Percentiles rank a stretch among this genome's conserved stretches.
These are phyloP conservation scores for Skeletonema grethae DNA, from an alignment of 108 stramenopile genomes.

Conservation along the genomic window DNA sequence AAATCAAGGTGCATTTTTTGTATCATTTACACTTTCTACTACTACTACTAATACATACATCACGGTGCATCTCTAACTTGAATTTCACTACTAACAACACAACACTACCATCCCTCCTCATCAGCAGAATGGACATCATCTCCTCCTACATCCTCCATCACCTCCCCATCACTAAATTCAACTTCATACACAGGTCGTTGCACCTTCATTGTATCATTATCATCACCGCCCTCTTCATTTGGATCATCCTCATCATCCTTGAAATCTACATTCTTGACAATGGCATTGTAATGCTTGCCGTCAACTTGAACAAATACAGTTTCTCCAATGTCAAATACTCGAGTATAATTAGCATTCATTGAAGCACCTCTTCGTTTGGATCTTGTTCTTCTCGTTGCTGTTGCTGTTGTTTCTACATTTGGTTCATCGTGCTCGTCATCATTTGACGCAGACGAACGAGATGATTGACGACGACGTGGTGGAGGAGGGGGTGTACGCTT, in stretches of 20 bases:
- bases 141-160: not conserved
- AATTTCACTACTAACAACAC: not conserved
- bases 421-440: not conserved
- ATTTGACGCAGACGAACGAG: not conserved
- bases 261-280: conserved; percentile 30
- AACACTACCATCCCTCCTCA: conserved; percentile 6
- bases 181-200: conserved; percentile 18
- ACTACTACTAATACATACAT: not conserved
- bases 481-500: not conserved
- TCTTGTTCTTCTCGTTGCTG: not conserved
- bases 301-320: conserved; percentile 20
- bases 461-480: not conserved
- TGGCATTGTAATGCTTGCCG: conserved; percentile 12
- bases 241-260: not conserved
- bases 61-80: no score
- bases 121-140: conserved; percentile 14
- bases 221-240: not conserved
- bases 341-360: not conserved
- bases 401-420: not conserved
- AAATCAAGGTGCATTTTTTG: not conserved
- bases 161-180: conserved; percentile 33
- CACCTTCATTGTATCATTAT: not conserved
- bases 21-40: no score
- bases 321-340: conserved; percentile 31
- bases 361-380: not conserved